Evolutionary conservation across 2,329 filamentous ascomycete species (phyloP).

Genomic region (Diaporthe aspalathi): DNA sequence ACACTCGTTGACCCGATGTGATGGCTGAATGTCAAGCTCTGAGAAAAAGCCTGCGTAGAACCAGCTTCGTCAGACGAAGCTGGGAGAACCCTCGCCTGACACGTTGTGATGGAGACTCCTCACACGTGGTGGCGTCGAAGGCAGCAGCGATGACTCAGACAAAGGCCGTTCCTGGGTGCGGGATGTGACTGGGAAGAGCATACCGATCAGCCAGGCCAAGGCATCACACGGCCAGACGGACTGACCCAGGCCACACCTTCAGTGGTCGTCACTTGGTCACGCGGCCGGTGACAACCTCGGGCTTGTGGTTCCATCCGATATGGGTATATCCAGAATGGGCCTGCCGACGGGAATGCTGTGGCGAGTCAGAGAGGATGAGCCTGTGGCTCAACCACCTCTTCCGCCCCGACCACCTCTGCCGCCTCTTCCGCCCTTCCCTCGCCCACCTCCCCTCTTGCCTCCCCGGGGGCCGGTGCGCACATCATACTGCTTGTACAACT

Average conservation of each 20-base stretch:
- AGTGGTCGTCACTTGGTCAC: neutral
- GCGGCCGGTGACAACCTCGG: neutral
- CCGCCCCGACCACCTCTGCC: constrained; percentile 54
- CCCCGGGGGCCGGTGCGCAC: constrained; percentile 50
- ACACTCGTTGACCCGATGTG: constrained; percentile 31
- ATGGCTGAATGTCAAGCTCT: neutral
- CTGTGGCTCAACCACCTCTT: constrained; percentile 42
- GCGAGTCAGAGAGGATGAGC: too few species aligned
- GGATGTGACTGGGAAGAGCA: neutral
- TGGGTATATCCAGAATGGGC: neutral
- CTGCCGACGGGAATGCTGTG: neutral
- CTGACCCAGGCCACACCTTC: neutral
- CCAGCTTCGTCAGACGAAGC: neutral
- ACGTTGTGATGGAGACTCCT: constrained; percentile 7
- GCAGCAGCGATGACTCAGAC: neutral
- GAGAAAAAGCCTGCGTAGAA: neutral
- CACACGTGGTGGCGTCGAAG: neutral
- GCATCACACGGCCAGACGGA: neutral
- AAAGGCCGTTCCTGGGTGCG: neutral
- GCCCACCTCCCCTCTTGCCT: constrained; percentile 53
- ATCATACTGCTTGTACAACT: constrained; percentile 72
- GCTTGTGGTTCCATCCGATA: neutral
- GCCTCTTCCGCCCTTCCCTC: constrained; percentile 48
- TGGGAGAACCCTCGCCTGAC: neutral
- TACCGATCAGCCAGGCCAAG: neutral